Evolutionary conservation across 306 rosid genomes (phyloP), one percentile per base, ranked within the genome.

Genomic region (Cicer chorassanicum): DNA sequence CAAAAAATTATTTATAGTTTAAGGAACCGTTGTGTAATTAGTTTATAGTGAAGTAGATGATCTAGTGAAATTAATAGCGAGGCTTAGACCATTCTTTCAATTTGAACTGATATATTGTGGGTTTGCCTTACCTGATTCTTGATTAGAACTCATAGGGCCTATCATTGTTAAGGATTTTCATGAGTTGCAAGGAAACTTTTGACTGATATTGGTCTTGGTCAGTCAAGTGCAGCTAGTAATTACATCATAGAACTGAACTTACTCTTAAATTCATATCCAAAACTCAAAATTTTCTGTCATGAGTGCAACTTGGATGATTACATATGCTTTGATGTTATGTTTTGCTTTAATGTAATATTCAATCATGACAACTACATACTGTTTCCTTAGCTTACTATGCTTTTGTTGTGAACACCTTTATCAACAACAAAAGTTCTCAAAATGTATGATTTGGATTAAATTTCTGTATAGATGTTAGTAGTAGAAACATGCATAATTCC

Each of bases 171-270:
- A 72, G 67, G 48, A 70, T 70, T 70, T 16, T 39, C 64, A 43
- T 19, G 38, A 12, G 21, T 70, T 53, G 29, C 51, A 40, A 56
- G 67, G 76, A 21, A 56, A 56, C 9, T 55, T 56, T 11, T 3
- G 65, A 18, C 13, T 4, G 29, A 13, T 55, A 56, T 41, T 55
- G 13, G 36, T 19, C 38, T 8, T 4, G n/a, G 38, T 38, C 39
- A 11, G 34, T 41, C 12, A 75, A 65, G 57, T 75, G 15, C 14
- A 12, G 81, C 63, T 39, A 70, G 19, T 40, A 44, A 19, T 78
- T 54, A n/a, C 2, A 38, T 63, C 65, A 7, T 62, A 41, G 6
- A 8, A 36, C 24, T 36, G 14, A 41, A 14, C 13, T 40, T 15
- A 8, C 49, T 14, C 13, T 39, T 39, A 14, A 63, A 14, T 62